Base-by-base conservation (phyloP, 768 basidiomycete genomes). In the Rhizopogon sp. region DNA sequence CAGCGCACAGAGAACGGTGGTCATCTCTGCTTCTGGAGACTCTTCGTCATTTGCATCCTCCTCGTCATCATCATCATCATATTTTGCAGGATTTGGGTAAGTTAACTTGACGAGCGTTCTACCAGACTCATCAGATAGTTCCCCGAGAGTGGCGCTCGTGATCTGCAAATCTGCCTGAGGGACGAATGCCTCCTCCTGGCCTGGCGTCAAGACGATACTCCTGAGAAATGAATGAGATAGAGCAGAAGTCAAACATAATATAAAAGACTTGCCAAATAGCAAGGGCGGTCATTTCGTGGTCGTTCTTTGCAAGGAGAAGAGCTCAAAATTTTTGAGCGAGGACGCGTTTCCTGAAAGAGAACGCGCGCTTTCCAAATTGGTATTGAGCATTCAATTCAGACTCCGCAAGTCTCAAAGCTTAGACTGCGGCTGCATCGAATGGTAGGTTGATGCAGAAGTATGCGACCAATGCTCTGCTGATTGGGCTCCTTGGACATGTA, bases 121-220 rank as follows among this genome's bases (percentile, higher is more conserved):
- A 13, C 78, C 81, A 37, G 74, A 72, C 49, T 73, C 62, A 66
- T 92, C 86, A 39, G 71, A 75, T 54, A 95, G 74, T 55, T 90
- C 87, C 51, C 88, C 87, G 49, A 94, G 82, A 2, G 92, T 81
- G 43, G 85, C 83, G 67, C 93, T 93, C 65, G 90, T 92, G 65
- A 97, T 81, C 65, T 80, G 79, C 65, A 95, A 72, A 71, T 90
- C 87, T 37, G 79, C 78, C 53, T 80, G 79, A 55, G 88, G 81
- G 22, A 76, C 65, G 65, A 93, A 60, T 50, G 76, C 72, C 64
- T 82, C 72, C 56, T 78, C 71, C 61, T 87, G 70, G 54, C 83
- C 84, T 14, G 86, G 83, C 28, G 74, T 71, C 44, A 90, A 68
- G 46, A 73, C 74, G 22, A 80, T 62, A 68, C 85, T 85, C 89